Evolutionary conservation across 495 filamentous ascomycete species (phyloP), one percentile per base, ranked within the genome.

Genomic region (Penicillium chermesinum): DNA sequence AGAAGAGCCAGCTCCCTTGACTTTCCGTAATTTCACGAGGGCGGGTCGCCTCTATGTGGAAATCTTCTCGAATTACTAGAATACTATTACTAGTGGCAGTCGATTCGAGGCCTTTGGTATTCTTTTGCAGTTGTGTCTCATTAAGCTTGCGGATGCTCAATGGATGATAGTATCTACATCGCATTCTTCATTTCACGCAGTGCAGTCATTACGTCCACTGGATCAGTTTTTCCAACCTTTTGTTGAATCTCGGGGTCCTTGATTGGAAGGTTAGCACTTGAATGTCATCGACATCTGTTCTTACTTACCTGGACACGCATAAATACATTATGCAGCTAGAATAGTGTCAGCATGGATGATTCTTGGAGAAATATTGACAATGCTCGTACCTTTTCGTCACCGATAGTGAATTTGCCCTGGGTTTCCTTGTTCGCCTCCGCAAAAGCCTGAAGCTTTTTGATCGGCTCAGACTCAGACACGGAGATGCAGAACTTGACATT

Each of bases 371-470:
- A 22, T 20, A 44, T 0, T 7, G 17, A 39, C 1, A n/a, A 34
- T 12, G 2, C 7, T 53, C 67, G 54, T 68, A 90, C 88, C 85
- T 98, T 98, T 68, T 98, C 93, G 64, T 98, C 90, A 0, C 88
- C 90, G 66, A 98, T 97, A 0, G 93, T 98, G 55, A 95, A 96
- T 62, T 89, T 90, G 17, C 93, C 93, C 69, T 96, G 89, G 45
- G 93, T 97, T 69, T 95, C 78, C 71, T 82, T 67, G 62, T 96
- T 89, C 42, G 77, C 71, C 15, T 88, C 79, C 5, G 89, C 87
- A 65, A 91, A 96, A 0, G 77, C 71, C 44, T 82, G 67, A 20
- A 98, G 72, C 53, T 84, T 85, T 77, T 85, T 82, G 46, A 95
- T 80, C 0, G 89, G 75, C 20, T 87, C 85, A 14, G 76, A 83